Base-by-base conservation (phyloP, 139 green algal genomes). In the Chlorella sp. region DNA sequence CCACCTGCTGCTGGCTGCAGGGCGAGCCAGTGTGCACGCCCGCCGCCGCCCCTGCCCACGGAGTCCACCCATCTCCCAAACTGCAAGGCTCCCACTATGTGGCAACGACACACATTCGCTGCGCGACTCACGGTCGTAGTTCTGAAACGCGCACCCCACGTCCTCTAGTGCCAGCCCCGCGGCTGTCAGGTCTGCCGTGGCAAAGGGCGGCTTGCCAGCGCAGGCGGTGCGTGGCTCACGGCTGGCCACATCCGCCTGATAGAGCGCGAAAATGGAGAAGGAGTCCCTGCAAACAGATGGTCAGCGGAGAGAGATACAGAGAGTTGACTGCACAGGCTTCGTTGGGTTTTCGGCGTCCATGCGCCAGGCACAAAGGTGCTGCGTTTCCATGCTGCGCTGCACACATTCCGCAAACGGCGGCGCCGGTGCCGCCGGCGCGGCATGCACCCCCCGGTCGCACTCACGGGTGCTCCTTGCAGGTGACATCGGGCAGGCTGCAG, bases 121-220 rank as follows among this genome's bases (percentile, higher is more conserved):
- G 14, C 51, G 9, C 7, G 8, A 68, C 74, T 67, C 74, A 81
- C 74, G 48, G 46, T 81, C 74, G 22, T 81, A 81, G 48, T 81
- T 81, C 34, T 81, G 74, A n/a, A 54, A 81, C 34, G 74, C 74
- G 48, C 74, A 81, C 32, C 32, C 30, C 74, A 81, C 48, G 19
- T 81, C 32, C 14, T 34, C 16, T 22, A 38, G 19, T 0, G 48
- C 30, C 24, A 81, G 30, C 41, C 48, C 48, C 13, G 74, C 48
- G 22, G 48, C 74, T 19, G 30, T 20, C 0, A 81, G 48, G 8
- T 68, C n/a, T 0, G 30, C 9, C 11, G 11, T 0, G 16, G 0
- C 34, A 5, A 81, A 20, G 17, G 43, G 48, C 5, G 26, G 48
- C 34, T 44, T n/a, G 17, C 22, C 48, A 34, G n/a, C 40, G 73